A percentile compares a stretch with the other conserved stretches of the same genome.
phyloP scores from a whole-genome alignment of 495 filamentous ascomycete genomes.

The Talaromyces adpressus region DNA sequence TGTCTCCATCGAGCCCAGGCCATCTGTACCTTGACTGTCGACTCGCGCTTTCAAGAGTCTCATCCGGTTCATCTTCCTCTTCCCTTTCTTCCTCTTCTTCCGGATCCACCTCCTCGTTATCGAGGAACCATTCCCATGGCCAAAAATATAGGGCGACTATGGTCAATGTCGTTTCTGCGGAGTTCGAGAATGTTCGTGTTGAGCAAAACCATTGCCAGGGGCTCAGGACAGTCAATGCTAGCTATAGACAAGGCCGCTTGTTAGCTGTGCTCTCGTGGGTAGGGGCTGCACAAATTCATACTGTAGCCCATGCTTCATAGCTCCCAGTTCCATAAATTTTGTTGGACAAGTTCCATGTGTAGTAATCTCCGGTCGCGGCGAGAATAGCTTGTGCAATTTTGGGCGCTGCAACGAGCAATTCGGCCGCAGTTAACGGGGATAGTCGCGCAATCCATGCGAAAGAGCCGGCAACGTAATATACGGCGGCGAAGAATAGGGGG shows the following conservation, averaged over 20 bases:
- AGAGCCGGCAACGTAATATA: conserved; percentile 58
- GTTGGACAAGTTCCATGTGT: conserved; percentile 78
- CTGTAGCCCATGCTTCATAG: conserved; percentile 59
- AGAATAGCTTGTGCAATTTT: conserved; percentile 69
- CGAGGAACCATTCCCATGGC: conserved; percentile 65
- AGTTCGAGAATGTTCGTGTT: conserved; percentile 89
- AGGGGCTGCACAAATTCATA: conserved; percentile 22
- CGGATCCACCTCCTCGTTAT: conserved; percentile 8
- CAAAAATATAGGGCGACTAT: conserved; percentile 71
- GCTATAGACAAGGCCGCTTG: conserved; percentile 18
- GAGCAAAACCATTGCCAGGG: conserved; percentile 98
- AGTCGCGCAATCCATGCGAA: conserved; percentile 43
- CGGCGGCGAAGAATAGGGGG: conserved; percentile 70
- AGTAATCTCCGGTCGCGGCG: conserved; percentile 76
- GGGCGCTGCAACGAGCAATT: conserved; percentile 64
- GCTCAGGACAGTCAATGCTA: conserved; percentile 64
- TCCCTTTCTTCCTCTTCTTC: conserved; percentile 13
- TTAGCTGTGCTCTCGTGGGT: not conserved
- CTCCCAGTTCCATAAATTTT: conserved; percentile 62
- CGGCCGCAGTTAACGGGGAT: conserved; percentile 43
- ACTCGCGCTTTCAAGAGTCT: conserved; percentile 9
- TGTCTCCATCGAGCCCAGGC: conserved; percentile 84
- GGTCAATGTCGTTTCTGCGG: conserved; percentile 82
- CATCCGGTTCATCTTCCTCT: not conserved
- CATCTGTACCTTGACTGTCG: conserved; percentile 50